Base-by-base conservation (phyloP, 495 filamentous ascomycete genomes). In the Xylaria longipes region DNA sequence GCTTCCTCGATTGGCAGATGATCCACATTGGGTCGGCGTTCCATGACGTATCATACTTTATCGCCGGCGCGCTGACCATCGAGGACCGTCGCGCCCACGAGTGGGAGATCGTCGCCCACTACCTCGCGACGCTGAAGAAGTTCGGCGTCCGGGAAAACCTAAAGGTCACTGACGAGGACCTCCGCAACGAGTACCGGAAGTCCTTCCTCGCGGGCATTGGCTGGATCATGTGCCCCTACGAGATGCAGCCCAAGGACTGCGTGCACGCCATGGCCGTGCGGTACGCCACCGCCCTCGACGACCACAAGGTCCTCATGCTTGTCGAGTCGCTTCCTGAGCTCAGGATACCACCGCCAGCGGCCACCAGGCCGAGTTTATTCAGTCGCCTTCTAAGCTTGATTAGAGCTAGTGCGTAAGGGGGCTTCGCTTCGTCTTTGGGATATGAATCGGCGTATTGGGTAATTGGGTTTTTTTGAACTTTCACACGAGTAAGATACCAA, bases 1-100 rank as follows among this genome's bases (percentile, higher is more conserved):
- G 80, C 35, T 80, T 82, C 72, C 69, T 82, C n/a, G 80, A 82
- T 68, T 82, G 78, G 78, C 77, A 80, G 46, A 75, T 76, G 46
- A 72, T 74, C 46, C 78, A 80, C 71, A 72, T 75, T 54, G 77
- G 73, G 2, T 79, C 78, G 2, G 78, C 77, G 35, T 77, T 82
- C 57, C 78, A 82, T 69, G 80, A 82, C 46, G 70, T 82, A 2
- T 76, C 76, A 2, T 82, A 80, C 69, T 82, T 77, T 58, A 65
- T 82, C 52, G 73, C 74, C 14, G 73, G 77, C 5, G 74, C 76
- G n/a, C 71, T 80, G 46, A 76, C 66, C 41, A 45, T 82, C 12
- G 80, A 74, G 69, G 78, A 79, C 58, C 76, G 80, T 11, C 74
- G 77, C 48, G 65, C 72, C 12, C 71, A 79, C 65, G 80, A 82